Evolutionary conservation across 805 yeast genomes (phyloP).

Genomic region (Lipomyces spencermartinsiae): DNA sequence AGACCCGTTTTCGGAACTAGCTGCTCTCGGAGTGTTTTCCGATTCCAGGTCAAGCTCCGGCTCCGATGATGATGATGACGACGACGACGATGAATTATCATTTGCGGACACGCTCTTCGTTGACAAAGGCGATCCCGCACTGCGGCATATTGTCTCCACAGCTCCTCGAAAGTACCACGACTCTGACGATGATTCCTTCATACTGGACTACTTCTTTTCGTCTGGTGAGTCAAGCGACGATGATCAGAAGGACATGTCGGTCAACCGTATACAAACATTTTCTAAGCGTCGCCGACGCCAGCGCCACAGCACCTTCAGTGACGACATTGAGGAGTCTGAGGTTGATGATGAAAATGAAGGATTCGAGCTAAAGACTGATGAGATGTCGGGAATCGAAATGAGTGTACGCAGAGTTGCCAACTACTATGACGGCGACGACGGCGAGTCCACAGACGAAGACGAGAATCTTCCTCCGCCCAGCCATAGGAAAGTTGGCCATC

Average conservation of each 20-base stretch:
- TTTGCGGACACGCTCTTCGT: conserved; percentile 40
- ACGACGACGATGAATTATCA: conserved; percentile 38
- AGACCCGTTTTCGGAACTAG: conserved; percentile 8
- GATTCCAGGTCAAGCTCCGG: conserved; percentile 43
- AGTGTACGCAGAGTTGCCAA: conserved; percentile 41
- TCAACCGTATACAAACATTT: conserved; percentile 14
- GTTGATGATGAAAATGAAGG: conserved; percentile 19
- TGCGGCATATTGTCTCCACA: conserved; percentile 38
- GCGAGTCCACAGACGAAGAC: conserved; percentile 95
- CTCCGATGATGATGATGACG: conserved; percentile 41
- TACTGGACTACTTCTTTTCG: conserved; percentile 76
- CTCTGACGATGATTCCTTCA: conserved; percentile 68
- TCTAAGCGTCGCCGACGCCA: conserved; percentile 22
- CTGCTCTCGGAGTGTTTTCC: conserved; percentile 27
- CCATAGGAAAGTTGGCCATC: conserved; percentile 67
- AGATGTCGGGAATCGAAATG: conserved; percentile 45
- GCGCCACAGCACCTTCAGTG: conserved; percentile 22
- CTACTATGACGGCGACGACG: conserved; percentile 55
- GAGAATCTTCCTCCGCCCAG: conserved; percentile 76
- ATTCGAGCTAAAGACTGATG: conserved; percentile 42
- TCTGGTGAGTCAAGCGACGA: conserved; percentile 48
- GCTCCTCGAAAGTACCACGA: conserved; percentile 41
- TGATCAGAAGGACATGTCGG: conserved; percentile 32
- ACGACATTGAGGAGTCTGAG: conserved; percentile 40
- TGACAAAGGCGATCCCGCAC: conserved; percentile 40